These are phyloP conservation scores for Paraphoma chrysanthemicola DNA, from an alignment of 2,329 filamentous ascomycete species.

Conservation along the genomic window DNA sequence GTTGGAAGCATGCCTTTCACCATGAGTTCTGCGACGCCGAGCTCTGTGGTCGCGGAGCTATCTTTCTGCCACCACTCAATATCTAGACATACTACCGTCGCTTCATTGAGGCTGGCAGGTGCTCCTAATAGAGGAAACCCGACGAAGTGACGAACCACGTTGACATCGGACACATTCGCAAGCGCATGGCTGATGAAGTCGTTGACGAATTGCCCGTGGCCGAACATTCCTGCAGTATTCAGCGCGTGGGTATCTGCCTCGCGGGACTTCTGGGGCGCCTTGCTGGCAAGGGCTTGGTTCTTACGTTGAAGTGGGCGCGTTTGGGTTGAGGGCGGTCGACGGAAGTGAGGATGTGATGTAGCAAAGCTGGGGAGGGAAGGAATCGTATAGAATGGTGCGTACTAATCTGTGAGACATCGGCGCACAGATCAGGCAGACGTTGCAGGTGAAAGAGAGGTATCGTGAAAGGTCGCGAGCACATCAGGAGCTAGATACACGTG, in stretches of 20 bases:
- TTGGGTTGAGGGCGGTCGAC: neutral
- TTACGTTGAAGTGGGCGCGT: neutral
- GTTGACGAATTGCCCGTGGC: neutral
- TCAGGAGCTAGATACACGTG: neutral
- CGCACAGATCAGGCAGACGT: neutral
- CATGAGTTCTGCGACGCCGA: conserved; percentile 21
- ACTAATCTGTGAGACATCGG: too few species aligned
- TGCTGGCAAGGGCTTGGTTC: neutral
- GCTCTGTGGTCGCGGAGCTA: conserved; percentile 16
- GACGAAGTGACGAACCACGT: conserved; percentile 14
- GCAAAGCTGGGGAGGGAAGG: neutral
- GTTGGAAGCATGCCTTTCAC: neutral
- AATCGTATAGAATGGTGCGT: neutral
- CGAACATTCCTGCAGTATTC: neutral
- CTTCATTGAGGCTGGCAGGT: conserved; percentile 3
- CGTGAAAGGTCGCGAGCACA: neutral
- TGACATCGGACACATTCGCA: neutral
- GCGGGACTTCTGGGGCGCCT: neutral
- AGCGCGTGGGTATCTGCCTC: neutral
- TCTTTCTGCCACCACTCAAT: conserved; percentile 24
- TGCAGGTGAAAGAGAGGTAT: neutral
- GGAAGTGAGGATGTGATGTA: neutral
- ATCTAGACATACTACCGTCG: conserved; percentile 15
- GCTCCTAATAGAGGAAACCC: conserved; percentile 2
- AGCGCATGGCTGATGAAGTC: neutral